Evolutionary conservation across 192 early-diverging fungal genomes (phyloP).

Genomic region (Irineochytrium annulatum): DNA sequence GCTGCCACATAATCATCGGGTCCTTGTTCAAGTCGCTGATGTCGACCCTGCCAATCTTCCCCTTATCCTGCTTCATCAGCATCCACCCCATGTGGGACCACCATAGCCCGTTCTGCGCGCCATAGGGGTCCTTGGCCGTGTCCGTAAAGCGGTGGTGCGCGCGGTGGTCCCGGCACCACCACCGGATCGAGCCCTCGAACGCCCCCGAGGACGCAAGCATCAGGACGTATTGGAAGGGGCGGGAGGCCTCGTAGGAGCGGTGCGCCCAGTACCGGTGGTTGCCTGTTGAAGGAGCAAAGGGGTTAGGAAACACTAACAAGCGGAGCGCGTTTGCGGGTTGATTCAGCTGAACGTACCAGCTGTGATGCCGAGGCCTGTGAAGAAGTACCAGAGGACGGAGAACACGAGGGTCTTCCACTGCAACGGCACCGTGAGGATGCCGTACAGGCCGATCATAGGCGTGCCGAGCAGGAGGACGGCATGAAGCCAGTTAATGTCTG

Average conservation of each 20-base stretch:
- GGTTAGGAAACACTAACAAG: too few relatives aligned
- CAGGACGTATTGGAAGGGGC: slow-evolving; percentile 28
- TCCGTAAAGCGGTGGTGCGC: slow-evolving; percentile 37
- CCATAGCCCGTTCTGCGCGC: slow-evolving; percentile 44
- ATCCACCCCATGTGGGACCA: slow-evolving; percentile 52
- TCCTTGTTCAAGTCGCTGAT: slow-evolving; percentile 42
- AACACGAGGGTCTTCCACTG: slow-evolving; percentile 59
- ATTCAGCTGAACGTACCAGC: slow-evolving; percentile 61
- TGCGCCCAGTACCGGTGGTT: slow-evolving; percentile 56
- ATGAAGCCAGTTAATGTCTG: slow-evolving; percentile 34
- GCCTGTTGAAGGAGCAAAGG: slow-evolving; percentile 21
- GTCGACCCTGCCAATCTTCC: slow-evolving; percentile 35
- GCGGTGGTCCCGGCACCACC: slow-evolving; percentile 44
- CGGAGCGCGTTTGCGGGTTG: too few relatives aligned
- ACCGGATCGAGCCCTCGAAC: slow-evolving; percentile 43
- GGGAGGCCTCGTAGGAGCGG: slow-evolving; percentile 44
- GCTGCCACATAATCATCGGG: slow-evolving; percentile 43
- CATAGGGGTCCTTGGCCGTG: slow-evolving; percentile 48
- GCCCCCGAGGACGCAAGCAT: slow-evolving; percentile 32
- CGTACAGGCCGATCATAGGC: slow-evolving; percentile 79
- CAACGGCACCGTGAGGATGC: slow-evolving; percentile 68
- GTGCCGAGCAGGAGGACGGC: slow-evolving; percentile 35
- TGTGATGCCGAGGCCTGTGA: slow-evolving; percentile 71
- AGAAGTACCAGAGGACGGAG: slow-evolving; percentile 63
- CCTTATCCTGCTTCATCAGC: slow-evolving; percentile 31